Evolutionary conservation across 345 rosid species (phyloP).

Genomic region (Gossypium mustelinum): DNA sequence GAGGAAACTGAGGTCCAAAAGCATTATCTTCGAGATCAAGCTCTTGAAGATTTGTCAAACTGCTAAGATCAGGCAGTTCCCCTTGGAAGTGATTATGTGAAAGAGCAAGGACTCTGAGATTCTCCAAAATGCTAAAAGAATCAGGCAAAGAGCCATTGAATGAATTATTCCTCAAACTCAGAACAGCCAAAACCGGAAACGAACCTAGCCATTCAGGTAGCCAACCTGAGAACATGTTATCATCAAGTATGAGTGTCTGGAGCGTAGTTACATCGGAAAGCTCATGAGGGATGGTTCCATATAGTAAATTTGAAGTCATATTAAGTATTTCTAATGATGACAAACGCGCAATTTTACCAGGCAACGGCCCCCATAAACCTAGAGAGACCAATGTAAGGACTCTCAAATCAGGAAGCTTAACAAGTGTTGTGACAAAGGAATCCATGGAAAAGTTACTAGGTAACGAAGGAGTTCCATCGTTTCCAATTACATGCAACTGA

Average conservation of each 20-base stretch:
- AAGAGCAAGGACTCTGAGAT: slow-evolving; percentile 75
- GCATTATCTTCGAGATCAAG: slow-evolving; percentile 84
- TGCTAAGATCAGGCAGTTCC: slow-evolving; percentile 61
- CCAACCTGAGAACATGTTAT: slow-evolving; percentile 64
- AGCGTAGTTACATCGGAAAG: slow-evolving; percentile 53
- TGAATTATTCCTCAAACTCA: slow-evolving; percentile 70
- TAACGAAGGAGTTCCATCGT: slow-evolving; percentile 41
- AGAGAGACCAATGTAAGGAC: slow-evolving; percentile 85
- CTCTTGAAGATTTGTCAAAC: slow-evolving; percentile 75
- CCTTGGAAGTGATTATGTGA: slow-evolving; percentile 73
- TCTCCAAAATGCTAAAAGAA: slow-evolving; percentile 54
- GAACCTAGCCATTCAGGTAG: slow-evolving; percentile 63
- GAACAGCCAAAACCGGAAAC: slow-evolving; percentile 53
- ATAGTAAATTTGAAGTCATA: slow-evolving; percentile 69
- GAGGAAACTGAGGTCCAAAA: slow-evolving; percentile 72
- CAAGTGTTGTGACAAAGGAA: slow-evolving; percentile 76
- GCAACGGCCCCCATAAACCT: slow-evolving; percentile 84
- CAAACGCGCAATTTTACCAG: slow-evolving; percentile 64
- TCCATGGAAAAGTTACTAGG: slow-evolving; percentile 68
- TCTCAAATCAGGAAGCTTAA: slow-evolving; percentile 69
- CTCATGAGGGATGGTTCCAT: slow-evolving; percentile 60
- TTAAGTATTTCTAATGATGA: slow-evolving; percentile 80
- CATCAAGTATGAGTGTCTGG: slow-evolving; percentile 77
- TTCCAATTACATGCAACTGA: slow-evolving; percentile 75
- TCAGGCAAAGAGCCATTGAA: slow-evolving; percentile 69